phyloP scores from a whole-genome alignment of 371 early-diverging fungal species.

The Actinomortierella ambigua region DNA sequence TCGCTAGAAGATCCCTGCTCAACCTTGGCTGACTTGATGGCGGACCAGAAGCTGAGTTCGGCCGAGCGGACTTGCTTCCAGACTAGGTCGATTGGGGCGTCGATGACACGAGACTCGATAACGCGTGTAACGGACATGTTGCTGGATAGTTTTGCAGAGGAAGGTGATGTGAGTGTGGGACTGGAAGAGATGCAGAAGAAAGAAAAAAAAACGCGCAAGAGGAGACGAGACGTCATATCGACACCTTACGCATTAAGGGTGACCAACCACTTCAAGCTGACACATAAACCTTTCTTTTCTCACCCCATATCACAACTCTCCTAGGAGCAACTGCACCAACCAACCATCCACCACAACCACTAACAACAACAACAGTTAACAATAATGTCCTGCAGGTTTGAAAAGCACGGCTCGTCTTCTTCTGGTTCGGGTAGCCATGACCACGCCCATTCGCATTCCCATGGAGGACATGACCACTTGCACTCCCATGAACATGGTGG shows the following conservation, averaged over 20 bases:
- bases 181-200: neutral
- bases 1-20: conserved; percentile 46
- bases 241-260: too few relatives aligned
- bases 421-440: conserved; percentile 17
- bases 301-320: too few relatives aligned
- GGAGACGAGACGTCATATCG: neutral
- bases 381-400: conserved; percentile 43
- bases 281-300: too few relatives aligned
- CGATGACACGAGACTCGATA: conserved; percentile 58
- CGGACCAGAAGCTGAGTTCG: conserved; percentile 54
- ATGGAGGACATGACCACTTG: conserved; percentile 3
- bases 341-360: too few relatives aligned
- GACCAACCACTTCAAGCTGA: too few relatives aligned
- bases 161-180: conserved; percentile 1
- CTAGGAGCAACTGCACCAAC: too few relatives aligned
- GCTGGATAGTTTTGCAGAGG: neutral
- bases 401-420: conserved; percentile 38
- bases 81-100: conserved; percentile 50
- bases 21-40: conserved; percentile 49
- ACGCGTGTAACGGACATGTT: conserved; percentile 49
- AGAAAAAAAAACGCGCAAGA: neutral
- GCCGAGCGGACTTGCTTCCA: conserved; percentile 54
- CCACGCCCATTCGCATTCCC: conserved; percentile 29
- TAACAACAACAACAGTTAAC: neutral
- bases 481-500: conserved; percentile 15